Percentiles rank a stretch among this genome's conserved stretches.
Evolutionary conservation across 805 yeast genomes (phyloP).

Genomic region (Limtongia smithiae): DNA sequence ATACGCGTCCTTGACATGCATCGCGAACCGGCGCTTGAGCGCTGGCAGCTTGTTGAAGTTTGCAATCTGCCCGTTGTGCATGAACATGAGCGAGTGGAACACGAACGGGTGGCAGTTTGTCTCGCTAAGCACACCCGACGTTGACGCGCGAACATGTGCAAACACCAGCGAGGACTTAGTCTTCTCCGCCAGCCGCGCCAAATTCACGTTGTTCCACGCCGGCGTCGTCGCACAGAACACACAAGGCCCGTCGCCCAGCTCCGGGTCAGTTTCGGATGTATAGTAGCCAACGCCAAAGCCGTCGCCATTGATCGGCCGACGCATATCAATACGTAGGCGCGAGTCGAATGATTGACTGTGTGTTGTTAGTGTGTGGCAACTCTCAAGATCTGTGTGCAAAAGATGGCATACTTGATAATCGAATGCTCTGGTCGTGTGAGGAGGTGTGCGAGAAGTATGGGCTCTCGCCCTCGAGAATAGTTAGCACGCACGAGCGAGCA

Average conservation of each 20-base stretch:
- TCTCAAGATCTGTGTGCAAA: not conserved
- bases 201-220: conserved; percentile 93
- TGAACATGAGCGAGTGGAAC: conserved; percentile 81
- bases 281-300: conserved; percentile 98
- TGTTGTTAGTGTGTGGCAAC: not conserved
- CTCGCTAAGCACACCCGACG: conserved; percentile 89
- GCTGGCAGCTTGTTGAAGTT: conserved; percentile 55
- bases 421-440: conserved; percentile 95
- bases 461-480: conserved; percentile 60
- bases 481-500: not conserved
- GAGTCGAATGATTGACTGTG: conserved; percentile 80
- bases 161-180: conserved; percentile 81
- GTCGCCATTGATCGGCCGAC: conserved; percentile 95
- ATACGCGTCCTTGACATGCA: conserved; percentile 73
- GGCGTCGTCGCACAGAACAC: conserved; percentile 94
- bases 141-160: conserved; percentile 95
- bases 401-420: conserved; percentile 60
- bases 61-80: conserved; percentile 89
- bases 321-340: conserved; percentile 75
- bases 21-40: conserved; percentile 62
- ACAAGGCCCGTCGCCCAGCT: conserved; percentile 72
- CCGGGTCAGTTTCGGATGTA: conserved; percentile 49
- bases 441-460: conserved; percentile 78
- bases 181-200: conserved; percentile 80
- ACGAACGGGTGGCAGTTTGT: conserved; percentile 97